Evolutionary conservation across 2,329 filamentous ascomycete species (phyloP).

Genomic region (Colletotrichum cordylinicola): DNA sequence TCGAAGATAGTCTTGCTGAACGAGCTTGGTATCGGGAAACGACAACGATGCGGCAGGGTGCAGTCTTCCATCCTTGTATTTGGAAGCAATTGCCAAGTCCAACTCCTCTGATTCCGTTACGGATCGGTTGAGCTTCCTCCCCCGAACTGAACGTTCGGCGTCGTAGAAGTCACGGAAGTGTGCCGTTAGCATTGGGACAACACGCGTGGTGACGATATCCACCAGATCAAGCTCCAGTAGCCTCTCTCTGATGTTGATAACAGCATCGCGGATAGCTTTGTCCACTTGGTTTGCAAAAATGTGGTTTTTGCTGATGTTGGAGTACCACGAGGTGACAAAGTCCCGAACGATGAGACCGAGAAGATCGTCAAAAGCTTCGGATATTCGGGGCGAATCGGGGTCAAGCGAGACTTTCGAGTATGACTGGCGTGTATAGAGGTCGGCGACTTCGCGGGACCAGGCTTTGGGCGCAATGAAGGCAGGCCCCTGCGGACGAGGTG

Average conservation of each 20-base stretch:
- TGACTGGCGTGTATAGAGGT: constrained; percentile 67
- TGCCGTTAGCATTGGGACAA: constrained; percentile 86
- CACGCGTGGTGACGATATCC: constrained; percentile 78
- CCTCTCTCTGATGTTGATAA: constrained; percentile 74
- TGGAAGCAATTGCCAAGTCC: constrained; percentile 92
- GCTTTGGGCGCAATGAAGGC: constrained; percentile 66
- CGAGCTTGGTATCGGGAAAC: constrained; percentile 81
- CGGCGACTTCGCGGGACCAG: constrained; percentile 76
- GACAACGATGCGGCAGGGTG: constrained; percentile 85
- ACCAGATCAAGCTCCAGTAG: constrained; percentile 81
- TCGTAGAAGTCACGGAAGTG: constrained; percentile 92
- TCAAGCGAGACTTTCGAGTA: constrained; percentile 77
- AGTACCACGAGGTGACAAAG: constrained; percentile 90
- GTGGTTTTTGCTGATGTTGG: constrained; percentile 79
- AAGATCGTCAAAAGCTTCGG: constrained; percentile 79
- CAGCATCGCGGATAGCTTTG: constrained; percentile 73
- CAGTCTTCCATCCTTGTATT: constrained; percentile 87
- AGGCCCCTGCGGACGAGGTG: constrained; percentile 47
- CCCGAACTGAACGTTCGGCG: constrained; percentile 85
- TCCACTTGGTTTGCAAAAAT: constrained; percentile 89
- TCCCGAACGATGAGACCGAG: constrained; percentile 80
- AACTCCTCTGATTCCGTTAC: constrained; percentile 97
- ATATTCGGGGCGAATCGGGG: constrained; percentile 77
- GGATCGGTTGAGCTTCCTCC: constrained; percentile 84
- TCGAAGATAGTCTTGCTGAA: constrained; percentile 89